A percentile compares a stretch with the other conserved stretches of the same genome.
These are phyloP conservation scores for Chrysoporthe cubensis DNA, from an alignment of 2,329 filamentous ascomycete species.

Conservation along the genomic window DNA sequence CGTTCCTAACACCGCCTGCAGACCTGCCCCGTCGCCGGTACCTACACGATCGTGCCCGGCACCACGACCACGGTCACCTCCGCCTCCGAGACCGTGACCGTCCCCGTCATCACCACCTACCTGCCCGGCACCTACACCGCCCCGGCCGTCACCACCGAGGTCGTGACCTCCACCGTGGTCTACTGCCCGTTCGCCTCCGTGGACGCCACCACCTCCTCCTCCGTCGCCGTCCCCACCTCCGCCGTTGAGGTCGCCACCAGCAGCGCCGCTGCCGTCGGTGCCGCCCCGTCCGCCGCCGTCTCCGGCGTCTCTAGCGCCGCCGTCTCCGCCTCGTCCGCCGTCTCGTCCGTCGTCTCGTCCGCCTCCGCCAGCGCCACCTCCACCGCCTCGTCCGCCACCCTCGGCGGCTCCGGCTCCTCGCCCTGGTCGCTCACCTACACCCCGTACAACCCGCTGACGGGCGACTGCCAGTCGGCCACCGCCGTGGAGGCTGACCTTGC, in stretches of 20 bases:
- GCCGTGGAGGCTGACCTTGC: constrained; percentile 64
- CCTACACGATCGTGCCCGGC: constrained; percentile 71
- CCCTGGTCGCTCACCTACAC: constrained; percentile 81
- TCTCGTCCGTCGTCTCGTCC: constrained; percentile 35
- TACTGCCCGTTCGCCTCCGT: constrained; percentile 69
- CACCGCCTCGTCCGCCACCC: constrained; percentile 34
- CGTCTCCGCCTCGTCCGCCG: constrained; percentile 42
- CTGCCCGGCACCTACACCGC: constrained; percentile 74
- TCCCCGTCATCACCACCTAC: constrained; percentile 68
- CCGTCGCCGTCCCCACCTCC: constrained; percentile 28
- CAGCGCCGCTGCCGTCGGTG: constrained; percentile 35
- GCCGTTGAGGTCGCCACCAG: constrained; percentile 41
- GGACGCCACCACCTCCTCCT: constrained; percentile 36
- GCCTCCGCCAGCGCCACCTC: constrained; percentile 32
- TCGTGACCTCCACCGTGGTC: constrained; percentile 70
- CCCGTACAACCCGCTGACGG: constrained; percentile 63
- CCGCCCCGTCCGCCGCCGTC: constrained; percentile 57
- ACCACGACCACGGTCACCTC: constrained; percentile 62
- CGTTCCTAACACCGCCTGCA: not conserved
- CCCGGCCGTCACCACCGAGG: constrained; percentile 67
- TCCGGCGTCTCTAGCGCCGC: constrained; percentile 83
- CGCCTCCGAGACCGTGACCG: constrained; percentile 60
- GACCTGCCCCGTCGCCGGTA: constrained; percentile 72
- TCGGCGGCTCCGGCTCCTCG: constrained; percentile 46
- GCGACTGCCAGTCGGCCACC: constrained; percentile 66